phyloP scores from a whole-genome alignment of 768 basidiomycete genomes.

The Mycena haematopus region DNA sequence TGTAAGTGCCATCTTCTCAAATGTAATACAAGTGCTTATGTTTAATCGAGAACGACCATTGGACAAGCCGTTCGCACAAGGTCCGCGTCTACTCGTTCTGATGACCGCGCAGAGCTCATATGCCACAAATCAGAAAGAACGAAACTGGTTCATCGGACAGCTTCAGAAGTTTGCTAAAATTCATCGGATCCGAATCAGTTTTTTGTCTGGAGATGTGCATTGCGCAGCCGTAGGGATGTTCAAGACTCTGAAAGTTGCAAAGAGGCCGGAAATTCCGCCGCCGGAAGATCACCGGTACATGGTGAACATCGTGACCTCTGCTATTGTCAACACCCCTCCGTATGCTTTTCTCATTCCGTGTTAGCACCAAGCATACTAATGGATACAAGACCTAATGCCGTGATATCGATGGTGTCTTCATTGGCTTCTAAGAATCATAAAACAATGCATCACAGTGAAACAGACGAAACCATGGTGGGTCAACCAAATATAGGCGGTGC shows the following conservation, averaged over 20 bases:
- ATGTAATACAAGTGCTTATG: background rate
- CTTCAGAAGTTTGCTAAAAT: slow-evolving; percentile 74
- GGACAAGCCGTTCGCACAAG: slow-evolving; percentile 86
- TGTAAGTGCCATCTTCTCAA: slow-evolving; percentile 44
- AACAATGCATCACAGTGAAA: slow-evolving; percentile 81
- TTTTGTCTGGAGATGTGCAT: slow-evolving; percentile 94
- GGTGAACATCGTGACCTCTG: slow-evolving; percentile 87
- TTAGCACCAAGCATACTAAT: background rate
- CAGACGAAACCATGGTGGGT: slow-evolving; percentile 87
- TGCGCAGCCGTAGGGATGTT: slow-evolving; percentile 84
- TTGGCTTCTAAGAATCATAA: slow-evolving; percentile 84
- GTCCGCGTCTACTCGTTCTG: slow-evolving; percentile 41
- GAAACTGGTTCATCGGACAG: slow-evolving; percentile 86
- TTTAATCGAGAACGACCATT: slow-evolving; percentile 80
- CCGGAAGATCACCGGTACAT: slow-evolving; percentile 82
- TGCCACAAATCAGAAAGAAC: slow-evolving; percentile 66
- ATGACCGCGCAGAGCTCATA: background rate
- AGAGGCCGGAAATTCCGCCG: slow-evolving; percentile 55
- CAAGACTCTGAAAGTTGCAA: slow-evolving; percentile 67
- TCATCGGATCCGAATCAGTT: slow-evolving; percentile 76
- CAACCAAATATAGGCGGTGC: too few species aligned
- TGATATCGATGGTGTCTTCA: slow-evolving; percentile 80
- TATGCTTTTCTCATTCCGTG: slow-evolving; percentile 42
- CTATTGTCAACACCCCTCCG: slow-evolving; percentile 96
- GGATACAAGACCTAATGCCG: slow-evolving; percentile 64